These are phyloP conservation scores for Sphenostylis stenocarpa DNA, from an alignment of 306 rosid genomes.

Conservation along the genomic window DNA sequence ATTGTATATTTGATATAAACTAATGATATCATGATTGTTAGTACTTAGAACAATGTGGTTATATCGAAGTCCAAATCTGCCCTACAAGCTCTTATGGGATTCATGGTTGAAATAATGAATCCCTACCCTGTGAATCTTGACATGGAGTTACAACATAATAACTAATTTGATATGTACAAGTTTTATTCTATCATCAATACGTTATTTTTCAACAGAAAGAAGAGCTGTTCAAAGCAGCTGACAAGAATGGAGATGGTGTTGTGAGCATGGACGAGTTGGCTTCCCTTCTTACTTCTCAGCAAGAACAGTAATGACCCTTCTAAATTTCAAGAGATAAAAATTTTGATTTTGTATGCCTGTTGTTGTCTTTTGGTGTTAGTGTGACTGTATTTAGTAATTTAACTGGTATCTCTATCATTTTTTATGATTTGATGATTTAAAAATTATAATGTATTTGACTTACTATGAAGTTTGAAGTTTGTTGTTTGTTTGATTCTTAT, in stretches of 20 bases:
- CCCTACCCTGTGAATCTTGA: slow-evolving; percentile 20
- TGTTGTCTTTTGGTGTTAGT: slow-evolving; percentile 15
- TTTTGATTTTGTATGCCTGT: slow-evolving; percentile 16
- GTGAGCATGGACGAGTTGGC: slow-evolving; percentile 97
- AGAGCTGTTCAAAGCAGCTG: slow-evolving; percentile 92
- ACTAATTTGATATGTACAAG: slow-evolving; percentile 5
- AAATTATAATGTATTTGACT: not conserved
- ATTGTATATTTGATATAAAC: slow-evolving; percentile 11
- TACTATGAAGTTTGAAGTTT: not conserved
- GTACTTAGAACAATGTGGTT: slow-evolving; percentile 32
- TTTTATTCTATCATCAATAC: slow-evolving; percentile 31
- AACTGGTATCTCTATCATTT: not conserved
- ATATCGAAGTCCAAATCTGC: slow-evolving; percentile 28
- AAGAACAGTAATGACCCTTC: slow-evolving; percentile 70
- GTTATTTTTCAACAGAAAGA: slow-evolving; percentile 65
- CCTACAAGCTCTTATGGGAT: not conserved
- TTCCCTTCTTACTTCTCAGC: slow-evolving; percentile 79
- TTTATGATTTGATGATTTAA: slow-evolving; percentile 2
- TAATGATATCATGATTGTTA: slow-evolving; percentile 17
- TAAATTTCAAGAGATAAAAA: slow-evolving; percentile 18
- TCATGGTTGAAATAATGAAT: slow-evolving; percentile 18
- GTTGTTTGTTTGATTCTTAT: slow-evolving; percentile 32
- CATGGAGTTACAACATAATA: slow-evolving; percentile 9
- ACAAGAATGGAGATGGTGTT: slow-evolving; percentile 80
- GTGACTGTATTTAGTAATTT: not conserved